These are phyloP conservation scores for Fusarium burgessii DNA, from an alignment of 2,329 filamentous ascomycete species.

Conservation along the genomic window DNA sequence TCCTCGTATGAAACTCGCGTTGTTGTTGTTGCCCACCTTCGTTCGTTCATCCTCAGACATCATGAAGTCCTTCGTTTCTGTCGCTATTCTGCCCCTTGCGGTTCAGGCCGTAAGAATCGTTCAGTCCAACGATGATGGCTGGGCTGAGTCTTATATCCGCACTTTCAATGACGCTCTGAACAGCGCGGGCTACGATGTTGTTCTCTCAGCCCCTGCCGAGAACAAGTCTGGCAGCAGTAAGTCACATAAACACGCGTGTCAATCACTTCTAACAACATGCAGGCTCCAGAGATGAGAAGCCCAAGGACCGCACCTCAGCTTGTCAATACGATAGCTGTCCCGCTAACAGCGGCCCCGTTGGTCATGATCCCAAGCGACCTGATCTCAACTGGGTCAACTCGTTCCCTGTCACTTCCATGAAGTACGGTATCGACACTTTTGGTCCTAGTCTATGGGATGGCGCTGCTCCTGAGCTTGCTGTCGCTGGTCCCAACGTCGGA, in stretches of 20 bases:
- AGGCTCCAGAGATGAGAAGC: conserved; percentile 65
- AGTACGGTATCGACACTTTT: conserved; percentile 70
- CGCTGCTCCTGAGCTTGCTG: conserved; percentile 69
- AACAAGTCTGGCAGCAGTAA: conserved; percentile 73
- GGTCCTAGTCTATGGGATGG: conserved; percentile 65
- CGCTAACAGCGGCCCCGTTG: conserved; percentile 65
- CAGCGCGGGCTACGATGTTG: conserved; percentile 67
- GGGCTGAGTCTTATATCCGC: conserved; percentile 76
- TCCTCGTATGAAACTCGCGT: neutral
- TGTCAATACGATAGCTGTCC: conserved; percentile 75
- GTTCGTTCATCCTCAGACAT: conserved; percentile 28
- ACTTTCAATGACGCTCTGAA: conserved; percentile 68
- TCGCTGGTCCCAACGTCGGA: conserved; percentile 72
- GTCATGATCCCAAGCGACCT: conserved; percentile 60
- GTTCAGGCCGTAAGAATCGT: conserved; percentile 64
- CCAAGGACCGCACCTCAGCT: conserved; percentile 58
- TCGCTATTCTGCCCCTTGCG: conserved; percentile 45
- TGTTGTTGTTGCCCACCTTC: neutral
- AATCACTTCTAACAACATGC: conserved; percentile 5
- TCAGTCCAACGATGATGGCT: conserved; percentile 78
- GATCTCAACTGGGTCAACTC: conserved; percentile 80
- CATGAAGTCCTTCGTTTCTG: conserved; percentile 45
- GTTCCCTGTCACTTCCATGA: conserved; percentile 73
- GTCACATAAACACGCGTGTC: neutral
- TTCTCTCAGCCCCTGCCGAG: conserved; percentile 75